Evolutionary conservation across 176 grass and related monocot species (phyloP).

Genomic region (Hordeum vulgare): MorexV3_pseudomolecules_assembly NC_058520.1:447153874-447154373

Average conservation of each 20-base stretch:
- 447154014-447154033: background rate
- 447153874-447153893: background rate
- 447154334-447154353: slow-evolving; percentile 48
- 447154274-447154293: slow-evolving; percentile 98
- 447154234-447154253: background rate
- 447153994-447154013: slow-evolving; percentile 8
- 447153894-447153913: background rate
- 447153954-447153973: background rate
- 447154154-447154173: background rate
- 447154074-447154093: background rate
- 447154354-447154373: slow-evolving; percentile 15
- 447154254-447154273: slow-evolving; percentile 41
- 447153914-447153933: background rate
- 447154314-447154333: slow-evolving; percentile 99
- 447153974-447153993: background rate
- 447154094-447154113: background rate
- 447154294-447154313: slow-evolving; percentile 95
- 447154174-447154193: slow-evolving; percentile 13
- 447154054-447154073: background rate
- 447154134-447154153: background rate
- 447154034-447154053: background rate
- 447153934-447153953: background rate
- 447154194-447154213: slow-evolving; percentile 13
- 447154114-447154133: background rate
- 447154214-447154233: background rate